These are phyloP conservation scores for Akebia trifoliata DNA, from an alignment of 164 flowering plant genomes.

Conservation along the genomic window DNA sequence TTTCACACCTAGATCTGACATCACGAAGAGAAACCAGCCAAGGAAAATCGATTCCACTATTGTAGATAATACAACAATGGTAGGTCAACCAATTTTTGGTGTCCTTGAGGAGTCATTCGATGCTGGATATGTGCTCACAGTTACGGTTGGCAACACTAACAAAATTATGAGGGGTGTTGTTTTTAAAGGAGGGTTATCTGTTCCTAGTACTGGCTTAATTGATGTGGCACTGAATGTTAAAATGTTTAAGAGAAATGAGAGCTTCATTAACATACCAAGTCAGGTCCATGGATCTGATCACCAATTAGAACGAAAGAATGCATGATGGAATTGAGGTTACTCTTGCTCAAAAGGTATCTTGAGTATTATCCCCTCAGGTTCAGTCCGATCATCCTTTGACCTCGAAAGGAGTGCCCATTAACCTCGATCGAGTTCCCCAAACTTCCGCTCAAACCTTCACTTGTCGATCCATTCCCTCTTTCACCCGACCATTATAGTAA, in stretches of 20 bases:
- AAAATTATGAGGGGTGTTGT: conserved; percentile 66
- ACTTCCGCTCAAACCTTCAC: background rate
- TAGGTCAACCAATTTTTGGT: conserved; percentile 68
- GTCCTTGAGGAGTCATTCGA: conserved; percentile 73
- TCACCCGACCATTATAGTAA: too few relatives aligned
- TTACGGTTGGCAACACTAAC: conserved; percentile 55
- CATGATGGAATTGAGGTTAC: conserved; percentile 15
- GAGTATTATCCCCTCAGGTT: background rate
- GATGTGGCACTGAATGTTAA: conserved; percentile 72
- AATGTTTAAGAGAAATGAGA: conserved; percentile 53
- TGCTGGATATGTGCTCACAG: conserved; percentile 74
- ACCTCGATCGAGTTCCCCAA: conserved; percentile 2
- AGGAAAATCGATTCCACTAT: conserved; percentile 17
- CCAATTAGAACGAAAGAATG: conserved; percentile 20
- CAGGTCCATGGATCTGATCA: too few relatives aligned
- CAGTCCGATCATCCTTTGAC: conserved; percentile 15
- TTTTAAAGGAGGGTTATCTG: conserved; percentile 68
- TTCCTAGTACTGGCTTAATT: conserved; percentile 60
- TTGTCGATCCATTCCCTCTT: too few relatives aligned
- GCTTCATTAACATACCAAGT: too few relatives aligned
- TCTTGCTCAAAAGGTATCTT: conserved; percentile 10
- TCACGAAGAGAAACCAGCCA: conserved; percentile 15
- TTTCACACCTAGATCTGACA: conserved; percentile 10
- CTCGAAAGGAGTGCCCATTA: conserved; percentile 15
- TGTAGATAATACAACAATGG: conserved; percentile 28